Conservation (phyloP, 139 green algal genomes). For the Chlamydomonas eustigma region DNA sequence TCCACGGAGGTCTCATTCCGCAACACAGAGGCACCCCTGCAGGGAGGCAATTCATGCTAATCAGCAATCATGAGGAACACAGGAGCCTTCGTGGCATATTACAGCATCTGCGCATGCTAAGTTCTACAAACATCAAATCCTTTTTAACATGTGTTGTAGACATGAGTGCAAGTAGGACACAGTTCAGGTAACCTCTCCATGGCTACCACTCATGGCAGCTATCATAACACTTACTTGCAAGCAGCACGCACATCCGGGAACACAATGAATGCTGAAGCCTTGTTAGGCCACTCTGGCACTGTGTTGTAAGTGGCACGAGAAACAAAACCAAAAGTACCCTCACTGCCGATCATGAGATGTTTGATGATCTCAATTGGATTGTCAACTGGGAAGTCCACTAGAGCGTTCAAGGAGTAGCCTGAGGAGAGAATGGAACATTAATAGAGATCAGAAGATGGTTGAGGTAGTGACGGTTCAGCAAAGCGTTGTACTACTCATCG, state of each 20-base stretch:
- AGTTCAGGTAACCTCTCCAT: no score
- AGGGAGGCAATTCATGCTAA: no score
- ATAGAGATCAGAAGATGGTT: no score
- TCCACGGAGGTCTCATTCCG: constrained; percentile 85
- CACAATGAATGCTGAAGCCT: constrained; percentile 85
- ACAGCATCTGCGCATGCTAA: no score
- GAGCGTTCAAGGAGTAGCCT: constrained; percentile 84
- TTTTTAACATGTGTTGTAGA: no score
- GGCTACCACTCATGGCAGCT: no score
- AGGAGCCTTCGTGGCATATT: no score
- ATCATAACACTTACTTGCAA: constrained; percentile 47
- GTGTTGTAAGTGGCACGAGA: constrained; percentile 86
- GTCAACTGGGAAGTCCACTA: constrained; percentile 87
- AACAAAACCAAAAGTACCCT: constrained; percentile 94
- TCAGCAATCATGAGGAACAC: background rate
- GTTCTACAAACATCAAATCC: no score
- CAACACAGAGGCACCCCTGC: constrained; percentile 69
- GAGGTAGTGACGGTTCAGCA: no score
- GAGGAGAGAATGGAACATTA: background rate
- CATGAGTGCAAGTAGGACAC: no score
- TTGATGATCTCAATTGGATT: constrained; percentile 97
- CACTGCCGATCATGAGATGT: constrained; percentile 87
- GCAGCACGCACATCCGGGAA: constrained; percentile 85
- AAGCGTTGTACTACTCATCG: no score
- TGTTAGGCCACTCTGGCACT: constrained; percentile 82